Conservation (phyloP, 129 eudicot species). For the Helichrysum umbraculigerum region DNA sequence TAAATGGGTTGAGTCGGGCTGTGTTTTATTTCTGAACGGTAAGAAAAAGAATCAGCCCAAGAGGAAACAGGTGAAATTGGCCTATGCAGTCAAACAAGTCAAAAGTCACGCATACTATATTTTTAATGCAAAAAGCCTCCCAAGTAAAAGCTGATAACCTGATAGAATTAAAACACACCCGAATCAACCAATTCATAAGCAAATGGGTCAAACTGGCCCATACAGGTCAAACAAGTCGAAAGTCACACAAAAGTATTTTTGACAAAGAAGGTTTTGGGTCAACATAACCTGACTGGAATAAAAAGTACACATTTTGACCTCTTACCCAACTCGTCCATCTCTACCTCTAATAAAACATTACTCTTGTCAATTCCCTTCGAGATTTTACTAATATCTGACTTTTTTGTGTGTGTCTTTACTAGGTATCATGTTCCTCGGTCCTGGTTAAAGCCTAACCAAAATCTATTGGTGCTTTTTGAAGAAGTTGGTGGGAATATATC, state of each 20-base stretch:
- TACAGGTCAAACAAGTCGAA: background rate
- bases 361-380: background rate
- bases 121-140: too few species aligned
- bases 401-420: conserved; percentile 6
- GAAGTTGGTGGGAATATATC: conserved; percentile 86
- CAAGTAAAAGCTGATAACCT: background rate
- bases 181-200: background rate
- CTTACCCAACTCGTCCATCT: background rate
- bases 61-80: background rate
- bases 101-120: too few species aligned
- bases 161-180: background rate
- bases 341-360: too few species aligned
- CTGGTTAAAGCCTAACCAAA: conserved; percentile 70
- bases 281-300: too few species aligned
- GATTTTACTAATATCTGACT: background rate
- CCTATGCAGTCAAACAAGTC: too few species aligned
- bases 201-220: background rate
- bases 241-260: background rate
- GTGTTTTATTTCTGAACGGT: background rate
- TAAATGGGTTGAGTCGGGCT: background rate
- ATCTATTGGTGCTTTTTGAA: conserved; percentile 74
- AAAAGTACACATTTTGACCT: background rate
- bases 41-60: background rate
- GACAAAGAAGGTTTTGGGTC: background rate
- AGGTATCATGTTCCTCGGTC: conserved; percentile 98